Percentiles rank a stretch among this genome's conserved stretches.
Conservation (phyloP, 805 yeast genomes). For the Myxozyma neotropica region DNA sequence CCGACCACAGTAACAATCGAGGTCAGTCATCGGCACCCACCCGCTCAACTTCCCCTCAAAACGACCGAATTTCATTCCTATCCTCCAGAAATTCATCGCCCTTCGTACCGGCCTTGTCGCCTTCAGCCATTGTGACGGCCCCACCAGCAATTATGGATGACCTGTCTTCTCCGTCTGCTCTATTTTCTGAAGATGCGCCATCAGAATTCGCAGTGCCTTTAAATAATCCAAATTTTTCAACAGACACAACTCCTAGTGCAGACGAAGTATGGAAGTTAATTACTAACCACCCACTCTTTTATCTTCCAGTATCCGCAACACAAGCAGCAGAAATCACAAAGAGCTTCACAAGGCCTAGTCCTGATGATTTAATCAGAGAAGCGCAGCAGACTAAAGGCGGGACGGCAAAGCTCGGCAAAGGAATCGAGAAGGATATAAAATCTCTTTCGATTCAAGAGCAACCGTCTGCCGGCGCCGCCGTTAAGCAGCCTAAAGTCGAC, state of each 20-base stretch:
- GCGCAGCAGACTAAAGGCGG: constrained; percentile 52
- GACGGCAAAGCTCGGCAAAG: constrained; percentile 4
- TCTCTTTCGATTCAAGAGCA: constrained; percentile 26
- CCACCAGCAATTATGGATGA: not conserved
- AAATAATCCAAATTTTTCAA: not conserved
- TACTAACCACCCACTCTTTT: constrained; percentile 47
- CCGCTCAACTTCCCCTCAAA: not conserved
- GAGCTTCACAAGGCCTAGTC: constrained; percentile 72
- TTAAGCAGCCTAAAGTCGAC: constrained; percentile 49
- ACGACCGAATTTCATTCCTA: not conserved
- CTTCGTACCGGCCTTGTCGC: not conserved
- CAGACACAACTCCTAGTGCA: not conserved
- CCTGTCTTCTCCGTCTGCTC: constrained; percentile 15
- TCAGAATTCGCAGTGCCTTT: constrained; percentile 27
- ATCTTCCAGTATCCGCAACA: constrained; percentile 43
- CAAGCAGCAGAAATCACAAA: constrained; percentile 46
- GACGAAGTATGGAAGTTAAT: constrained; percentile 31
- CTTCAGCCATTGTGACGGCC: not conserved
- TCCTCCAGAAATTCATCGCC: not conserved
- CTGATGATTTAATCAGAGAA: constrained; percentile 69
- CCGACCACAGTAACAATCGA: not conserved
- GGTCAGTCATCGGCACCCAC: not conserved
- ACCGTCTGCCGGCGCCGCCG: constrained; percentile 40
- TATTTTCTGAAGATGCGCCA: constrained; percentile 24
- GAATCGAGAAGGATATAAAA: constrained; percentile 18